These are phyloP conservation scores for Stachybotrys chlorohalonatus DNA, from an alignment of 2,329 filamentous ascomycete genomes.

Conservation along the genomic window DNA sequence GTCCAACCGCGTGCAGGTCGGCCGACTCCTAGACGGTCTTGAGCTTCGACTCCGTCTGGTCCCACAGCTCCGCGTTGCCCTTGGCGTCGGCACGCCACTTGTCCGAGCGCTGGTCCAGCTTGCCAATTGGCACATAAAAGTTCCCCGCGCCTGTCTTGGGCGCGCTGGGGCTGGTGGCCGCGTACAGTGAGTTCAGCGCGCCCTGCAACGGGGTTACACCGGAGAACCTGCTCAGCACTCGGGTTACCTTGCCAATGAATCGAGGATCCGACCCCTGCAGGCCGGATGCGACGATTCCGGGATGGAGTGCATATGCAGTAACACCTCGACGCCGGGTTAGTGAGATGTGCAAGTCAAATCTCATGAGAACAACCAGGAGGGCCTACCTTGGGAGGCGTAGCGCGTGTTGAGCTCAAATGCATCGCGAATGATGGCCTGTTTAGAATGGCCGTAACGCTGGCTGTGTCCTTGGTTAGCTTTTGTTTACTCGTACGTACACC, in stretches of 20 bases:
- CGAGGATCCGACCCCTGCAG: constrained; percentile 8
- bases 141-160: not conserved
- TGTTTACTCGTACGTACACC: not conserved
- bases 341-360: not conserved
- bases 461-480: not conserved
- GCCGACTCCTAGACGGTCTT: not conserved
- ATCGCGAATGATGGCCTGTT: constrained; percentile 4
- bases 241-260: constrained; percentile 7
- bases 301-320: constrained; percentile 14
- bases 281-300: constrained; percentile 9
- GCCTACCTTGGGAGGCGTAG: constrained; percentile 4
- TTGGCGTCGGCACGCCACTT: not conserved
- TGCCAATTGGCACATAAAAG: not conserved
- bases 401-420: constrained; percentile 7
- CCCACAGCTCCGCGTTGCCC: not conserved
- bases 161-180: not conserved
- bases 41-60: not conserved
- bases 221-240: constrained; percentile 8
- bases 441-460: constrained; percentile 3
- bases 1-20: too few relatives aligned
- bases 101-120: not conserved
- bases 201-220: constrained; percentile 1
- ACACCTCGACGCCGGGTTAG: constrained; percentile 4
- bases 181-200: not conserved
- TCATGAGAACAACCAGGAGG: not conserved